phyloP scores from a whole-genome alignment of 805 yeast genomes.

The Ogataea trehalophila region DNA sequence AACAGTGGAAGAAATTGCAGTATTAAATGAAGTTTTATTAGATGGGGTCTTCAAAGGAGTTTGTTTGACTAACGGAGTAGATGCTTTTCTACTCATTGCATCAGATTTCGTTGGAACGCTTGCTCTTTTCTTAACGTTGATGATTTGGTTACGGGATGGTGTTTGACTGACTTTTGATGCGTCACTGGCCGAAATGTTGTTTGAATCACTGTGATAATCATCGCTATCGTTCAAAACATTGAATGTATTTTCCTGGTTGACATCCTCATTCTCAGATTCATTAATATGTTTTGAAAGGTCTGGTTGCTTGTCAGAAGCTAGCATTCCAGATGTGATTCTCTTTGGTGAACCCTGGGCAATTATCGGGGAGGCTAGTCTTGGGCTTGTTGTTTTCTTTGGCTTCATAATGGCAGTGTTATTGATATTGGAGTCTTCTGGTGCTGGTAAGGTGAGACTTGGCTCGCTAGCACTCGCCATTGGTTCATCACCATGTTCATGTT shows the following conservation, averaged over 20 bases:
- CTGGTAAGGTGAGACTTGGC: slow-evolving; percentile 16
- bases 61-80: slow-evolving; percentile 8
- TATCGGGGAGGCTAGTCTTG: slow-evolving; percentile 27
- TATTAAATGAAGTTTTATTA: background rate
- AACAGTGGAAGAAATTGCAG: background rate
- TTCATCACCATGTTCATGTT: background rate
- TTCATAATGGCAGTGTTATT: slow-evolving; percentile 20
- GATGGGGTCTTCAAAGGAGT: slow-evolving; percentile 1
- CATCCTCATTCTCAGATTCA: slow-evolving; percentile 11
- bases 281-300: slow-evolving; percentile 29
- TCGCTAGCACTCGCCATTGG: slow-evolving; percentile 1
- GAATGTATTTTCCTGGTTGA: slow-evolving; percentile 1
- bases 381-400: slow-evolving; percentile 22
- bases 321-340: slow-evolving; percentile 36
- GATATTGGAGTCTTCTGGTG: slow-evolving; percentile 14
- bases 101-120: slow-evolving; percentile 30
- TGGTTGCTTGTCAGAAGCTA: slow-evolving; percentile 25
- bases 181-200: background rate
- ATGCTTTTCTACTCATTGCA: slow-evolving; percentile 11
- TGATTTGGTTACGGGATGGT: slow-evolving; percentile 1
- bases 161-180: background rate
- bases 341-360: slow-evolving; percentile 31
- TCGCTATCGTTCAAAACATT: slow-evolving; percentile 17
- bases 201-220: slow-evolving; percentile 19
- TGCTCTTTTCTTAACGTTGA: slow-evolving; percentile 15